phyloP scores from a whole-genome alignment of 2,329 filamentous ascomycete genomes.

The Pseudogymnoascus sp. region DNA sequence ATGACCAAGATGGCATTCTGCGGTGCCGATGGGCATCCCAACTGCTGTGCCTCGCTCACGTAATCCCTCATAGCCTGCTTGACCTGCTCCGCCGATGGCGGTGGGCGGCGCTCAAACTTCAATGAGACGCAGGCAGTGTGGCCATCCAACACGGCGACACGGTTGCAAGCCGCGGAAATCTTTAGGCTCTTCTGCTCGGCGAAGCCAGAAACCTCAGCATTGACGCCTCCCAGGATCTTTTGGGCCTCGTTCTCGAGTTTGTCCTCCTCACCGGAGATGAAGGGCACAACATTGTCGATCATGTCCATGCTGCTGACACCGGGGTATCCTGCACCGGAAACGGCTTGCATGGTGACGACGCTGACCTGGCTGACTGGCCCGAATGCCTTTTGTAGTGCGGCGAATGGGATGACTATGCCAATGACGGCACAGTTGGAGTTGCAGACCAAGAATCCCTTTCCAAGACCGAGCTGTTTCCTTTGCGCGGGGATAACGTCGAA shows the following conservation, averaged over 20 bases:
- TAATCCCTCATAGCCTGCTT: slow-evolving; percentile 74
- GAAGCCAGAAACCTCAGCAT: slow-evolving; percentile 64
- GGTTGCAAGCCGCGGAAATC: slow-evolving; percentile 83
- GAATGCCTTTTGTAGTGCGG: slow-evolving; percentile 78
- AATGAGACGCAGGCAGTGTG: slow-evolving; percentile 93
- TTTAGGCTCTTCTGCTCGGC: slow-evolving; percentile 64
- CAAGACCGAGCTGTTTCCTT: slow-evolving; percentile 59
- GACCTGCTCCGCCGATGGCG: slow-evolving; percentile 68
- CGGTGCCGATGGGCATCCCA: slow-evolving; percentile 85
- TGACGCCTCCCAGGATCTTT: slow-evolving; percentile 81
- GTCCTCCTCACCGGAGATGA: slow-evolving; percentile 88
- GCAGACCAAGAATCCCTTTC: slow-evolving; percentile 89
- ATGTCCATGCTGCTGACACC: slow-evolving; percentile 92
- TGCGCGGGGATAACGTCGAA: slow-evolving; percentile 86
- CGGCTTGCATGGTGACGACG: slow-evolving; percentile 90
- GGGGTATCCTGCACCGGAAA: slow-evolving; percentile 86
- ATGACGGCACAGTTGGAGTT: slow-evolving; percentile 99
- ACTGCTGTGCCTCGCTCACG: slow-evolving; percentile 67
- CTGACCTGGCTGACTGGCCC: slow-evolving; percentile 67
- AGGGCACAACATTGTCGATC: slow-evolving; percentile 91
- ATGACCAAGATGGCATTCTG: slow-evolving; percentile 75
- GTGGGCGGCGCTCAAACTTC: slow-evolving; percentile 66
- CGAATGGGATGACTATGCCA: slow-evolving; percentile 89
- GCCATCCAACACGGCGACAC: slow-evolving; percentile 89
- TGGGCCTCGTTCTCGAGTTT: slow-evolving; percentile 92